A percentile compares a stretch with the other conserved stretches of the same genome.
phyloP scores from a whole-genome alignment of 805 yeast species.

The Pichia insulana region DNA sequence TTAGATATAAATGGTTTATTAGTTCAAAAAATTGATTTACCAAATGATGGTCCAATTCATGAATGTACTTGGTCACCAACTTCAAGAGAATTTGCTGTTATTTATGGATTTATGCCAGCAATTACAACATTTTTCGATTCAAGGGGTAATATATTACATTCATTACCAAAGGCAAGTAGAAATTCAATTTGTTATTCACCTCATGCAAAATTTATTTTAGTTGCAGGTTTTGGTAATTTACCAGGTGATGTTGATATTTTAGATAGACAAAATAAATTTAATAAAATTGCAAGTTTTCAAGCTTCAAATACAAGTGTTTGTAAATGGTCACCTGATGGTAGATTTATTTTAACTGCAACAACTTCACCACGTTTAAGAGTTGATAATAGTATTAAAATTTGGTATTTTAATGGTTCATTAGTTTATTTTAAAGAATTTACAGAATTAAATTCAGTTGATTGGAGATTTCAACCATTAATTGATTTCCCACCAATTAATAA shows the following conservation, averaged over 20 bases:
- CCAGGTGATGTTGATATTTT: conserved; percentile 94
- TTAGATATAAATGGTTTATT: conserved; percentile 89
- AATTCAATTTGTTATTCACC: conserved; percentile 91
- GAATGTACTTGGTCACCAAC: conserved; percentile 97
- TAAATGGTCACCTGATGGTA: conserved; percentile 97
- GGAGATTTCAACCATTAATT: conserved; percentile 63
- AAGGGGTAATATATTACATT: conserved; percentile 78
- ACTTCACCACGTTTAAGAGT: conserved; percentile 95
- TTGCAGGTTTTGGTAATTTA: conserved; percentile 96
- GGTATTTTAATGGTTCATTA: conserved; percentile 86
- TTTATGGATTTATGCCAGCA: conserved; percentile 96
- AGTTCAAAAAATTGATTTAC: conserved; percentile 79
- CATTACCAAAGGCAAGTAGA: conserved; percentile 79
- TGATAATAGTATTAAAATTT: conserved; percentile 87
- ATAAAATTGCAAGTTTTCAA: conserved; percentile 70
- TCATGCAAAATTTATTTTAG: conserved; percentile 80
- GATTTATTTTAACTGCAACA: conserved; percentile 87
- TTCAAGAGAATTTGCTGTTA: conserved; percentile 94
- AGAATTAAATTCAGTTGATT: conserved; percentile 72
- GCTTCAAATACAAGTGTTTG: conserved; percentile 95
- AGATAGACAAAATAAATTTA: conserved; percentile 82
- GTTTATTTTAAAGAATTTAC: conserved; percentile 69
- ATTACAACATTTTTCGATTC: conserved; percentile 91
- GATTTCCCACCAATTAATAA: conserved; percentile 47
- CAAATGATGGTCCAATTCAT: conserved; percentile 94